Conservation (phyloP, 257 asterid species). For the Scutellaria minor region DNA sequence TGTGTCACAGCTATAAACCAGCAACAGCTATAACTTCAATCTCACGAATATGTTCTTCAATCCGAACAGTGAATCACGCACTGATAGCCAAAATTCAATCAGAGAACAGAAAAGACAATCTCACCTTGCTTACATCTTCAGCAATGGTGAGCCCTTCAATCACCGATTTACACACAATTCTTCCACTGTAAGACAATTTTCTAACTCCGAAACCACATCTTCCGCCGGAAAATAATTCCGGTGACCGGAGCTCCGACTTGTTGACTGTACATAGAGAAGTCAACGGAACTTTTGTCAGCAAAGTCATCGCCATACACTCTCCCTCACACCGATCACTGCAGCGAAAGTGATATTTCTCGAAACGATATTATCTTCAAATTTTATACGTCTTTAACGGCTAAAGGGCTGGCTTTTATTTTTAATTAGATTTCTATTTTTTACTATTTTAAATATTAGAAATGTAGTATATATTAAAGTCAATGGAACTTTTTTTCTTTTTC, state of each 20-base stretch:
- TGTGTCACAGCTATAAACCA: no score
- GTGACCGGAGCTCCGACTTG: conserved; percentile 38
- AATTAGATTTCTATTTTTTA: no score
- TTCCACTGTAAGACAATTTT: conserved; percentile 16
- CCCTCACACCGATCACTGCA: no score
- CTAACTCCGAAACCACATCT: conserved; percentile 20
- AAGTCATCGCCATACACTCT: conserved; percentile 25
- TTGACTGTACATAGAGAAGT: conserved; percentile 33
- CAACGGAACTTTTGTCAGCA: conserved; percentile 52
- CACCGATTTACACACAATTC: conserved; percentile 58
- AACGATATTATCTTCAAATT: no score
- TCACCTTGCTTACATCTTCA: conserved; percentile 80
- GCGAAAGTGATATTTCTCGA: no score
- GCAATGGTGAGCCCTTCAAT: conserved; percentile 82
- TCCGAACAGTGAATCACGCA: no score
- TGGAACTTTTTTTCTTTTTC: no score
- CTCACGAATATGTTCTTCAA: neutral
- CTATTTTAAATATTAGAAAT: no score
- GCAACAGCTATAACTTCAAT: no score
- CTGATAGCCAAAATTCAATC: neutral
- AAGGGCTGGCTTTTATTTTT: no score
- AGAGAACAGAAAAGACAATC: conserved; percentile 1
- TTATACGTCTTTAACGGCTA: no score
- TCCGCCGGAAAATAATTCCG: conserved; percentile 23
- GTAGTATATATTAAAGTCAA: no score